Evolutionary conservation across 75 land plant genomes (phyloP).

Genomic region (Azolla pinnata): DNA sequence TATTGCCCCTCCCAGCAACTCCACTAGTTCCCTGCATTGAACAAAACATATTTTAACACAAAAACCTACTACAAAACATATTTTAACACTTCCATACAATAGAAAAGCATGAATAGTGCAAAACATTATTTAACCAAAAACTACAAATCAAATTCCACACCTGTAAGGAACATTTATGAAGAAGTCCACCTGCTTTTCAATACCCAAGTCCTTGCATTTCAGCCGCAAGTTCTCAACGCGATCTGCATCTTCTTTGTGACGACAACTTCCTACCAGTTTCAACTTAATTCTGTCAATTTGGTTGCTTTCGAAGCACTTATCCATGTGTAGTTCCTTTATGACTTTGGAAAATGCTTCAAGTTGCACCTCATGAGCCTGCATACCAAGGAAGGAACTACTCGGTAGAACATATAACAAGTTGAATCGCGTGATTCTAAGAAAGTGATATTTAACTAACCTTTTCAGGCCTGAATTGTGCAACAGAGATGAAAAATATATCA

Average conservation of each 20-base stretch:
- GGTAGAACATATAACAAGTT: no score
- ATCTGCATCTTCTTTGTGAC: conserved; percentile 64
- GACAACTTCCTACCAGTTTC: conserved; percentile 90
- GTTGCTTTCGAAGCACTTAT: conserved; percentile 12
- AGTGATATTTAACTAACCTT: conserved; percentile 47
- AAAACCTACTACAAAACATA: not conserved
- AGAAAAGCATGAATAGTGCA: no score
- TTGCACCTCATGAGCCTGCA: conserved; percentile 75
- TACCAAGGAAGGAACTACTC: no score
- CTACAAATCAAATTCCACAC: no score
- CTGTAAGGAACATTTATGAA: conserved; percentile 70
- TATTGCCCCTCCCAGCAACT: conserved; percentile 74
- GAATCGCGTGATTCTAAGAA: conserved; percentile 1
- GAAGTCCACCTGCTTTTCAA: conserved; percentile 73
- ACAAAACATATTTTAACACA: not conserved
- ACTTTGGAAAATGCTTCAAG: conserved; percentile 73
- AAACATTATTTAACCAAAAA: no score
- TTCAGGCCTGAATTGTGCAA: conserved; percentile 99
- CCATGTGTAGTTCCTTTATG: conserved; percentile 27
- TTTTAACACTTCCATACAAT: no score
- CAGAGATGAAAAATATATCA: conserved; percentile 58
- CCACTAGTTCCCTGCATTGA: conserved; percentile 69
- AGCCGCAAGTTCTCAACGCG: conserved; percentile 46
- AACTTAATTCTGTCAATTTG: conserved; percentile 33
- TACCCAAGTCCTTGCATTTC: conserved; percentile 40